Base-by-base conservation (phyloP, 2,329 filamentous ascomycete species). In the Pseudogymnoascus sp. region DNA sequence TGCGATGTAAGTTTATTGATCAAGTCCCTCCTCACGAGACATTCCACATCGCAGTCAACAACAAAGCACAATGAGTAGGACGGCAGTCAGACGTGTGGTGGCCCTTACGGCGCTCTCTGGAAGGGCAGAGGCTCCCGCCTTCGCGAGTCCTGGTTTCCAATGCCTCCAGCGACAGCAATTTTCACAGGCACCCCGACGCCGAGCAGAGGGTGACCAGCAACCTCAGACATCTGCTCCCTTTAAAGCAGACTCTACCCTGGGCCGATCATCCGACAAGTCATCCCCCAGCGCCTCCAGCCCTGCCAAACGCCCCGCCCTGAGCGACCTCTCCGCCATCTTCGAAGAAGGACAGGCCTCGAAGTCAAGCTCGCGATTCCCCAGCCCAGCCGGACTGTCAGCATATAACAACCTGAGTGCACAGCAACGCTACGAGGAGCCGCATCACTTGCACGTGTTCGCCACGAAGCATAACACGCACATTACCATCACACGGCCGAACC, bases 381-480 rank as follows among this genome's bases (percentile, higher is more conserved):
- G 12, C 31, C 31, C 31, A 60, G 56, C 56, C 25, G n/a, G 63
- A 65, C 5, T 42, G 70, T 59, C 65, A 66, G 47, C 47, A 12
- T 53, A 53, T 16, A 53, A 53, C 47, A 53, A 53, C 47, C 8
- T 28, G 47, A 53, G 25, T 23, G 14, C 11, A 28, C 47, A 53
- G 2, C 76, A 79, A 50, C 72, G 78, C 60, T 68, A 74, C 12
- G 66, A 78, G 38, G 83, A 89, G 72, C 88, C 90, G 2, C 91
- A 91, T 78, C 91, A 96, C 74, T 82, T 99, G 67, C 91, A 96
- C 78, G 81, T 99, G 74, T 93, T 86, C 77, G 79, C 89, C 28
- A 88, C 90, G 74, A 95, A 91, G 78, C 94, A 97, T 83, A 99
- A 99, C 79, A 94, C 91, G 18, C 91, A 97, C 76, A 84, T 99